Conservation (phyloP, 2,329 filamentous ascomycete genomes). For the Cladosporium sp. region DNA sequence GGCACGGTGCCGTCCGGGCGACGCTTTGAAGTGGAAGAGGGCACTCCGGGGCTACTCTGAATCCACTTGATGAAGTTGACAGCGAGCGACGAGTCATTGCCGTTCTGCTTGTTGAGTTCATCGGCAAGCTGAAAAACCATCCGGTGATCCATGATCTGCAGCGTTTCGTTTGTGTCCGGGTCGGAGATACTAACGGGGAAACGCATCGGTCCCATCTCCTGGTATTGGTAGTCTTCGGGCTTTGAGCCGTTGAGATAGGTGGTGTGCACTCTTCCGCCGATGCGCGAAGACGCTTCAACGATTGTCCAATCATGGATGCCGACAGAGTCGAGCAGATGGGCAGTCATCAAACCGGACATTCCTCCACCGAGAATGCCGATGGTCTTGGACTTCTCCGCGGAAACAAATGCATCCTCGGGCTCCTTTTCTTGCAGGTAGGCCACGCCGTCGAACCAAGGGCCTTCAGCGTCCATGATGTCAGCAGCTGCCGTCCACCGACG, state of each 20-base stretch:
- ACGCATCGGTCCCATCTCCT: constrained; percentile 62
- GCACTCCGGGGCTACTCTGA: constrained; percentile 50
- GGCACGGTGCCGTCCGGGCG: constrained; percentile 49
- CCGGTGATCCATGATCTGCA: constrained; percentile 56
- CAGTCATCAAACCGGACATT: constrained; percentile 59
- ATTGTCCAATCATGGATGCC: constrained; percentile 58
- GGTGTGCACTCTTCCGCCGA: constrained; percentile 60
- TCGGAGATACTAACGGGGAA: constrained; percentile 50
- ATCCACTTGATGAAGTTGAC: constrained; percentile 60
- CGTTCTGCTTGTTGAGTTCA: constrained; percentile 55
- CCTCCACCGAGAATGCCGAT: constrained; percentile 61
- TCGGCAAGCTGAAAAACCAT: constrained; percentile 59
- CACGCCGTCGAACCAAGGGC: constrained; percentile 63
- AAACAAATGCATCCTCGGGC: constrained; percentile 47
- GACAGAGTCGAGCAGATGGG: constrained; percentile 42
- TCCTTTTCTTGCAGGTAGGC: constrained; percentile 51
- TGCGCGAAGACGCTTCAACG: constrained; percentile 53
- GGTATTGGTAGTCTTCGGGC: constrained; percentile 59
- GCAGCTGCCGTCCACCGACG: constrained; percentile 35
- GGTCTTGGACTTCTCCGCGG: constrained; percentile 49
- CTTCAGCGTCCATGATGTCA: constrained; percentile 49
- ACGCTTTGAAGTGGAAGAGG: constrained; percentile 44
- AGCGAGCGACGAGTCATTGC: constrained; percentile 44
- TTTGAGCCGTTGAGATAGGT: constrained; percentile 54
- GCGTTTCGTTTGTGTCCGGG: constrained; percentile 48